Conservation (phyloP, 2,329 filamentous ascomycete genomes). For the Fusarium irregulare region DNA sequence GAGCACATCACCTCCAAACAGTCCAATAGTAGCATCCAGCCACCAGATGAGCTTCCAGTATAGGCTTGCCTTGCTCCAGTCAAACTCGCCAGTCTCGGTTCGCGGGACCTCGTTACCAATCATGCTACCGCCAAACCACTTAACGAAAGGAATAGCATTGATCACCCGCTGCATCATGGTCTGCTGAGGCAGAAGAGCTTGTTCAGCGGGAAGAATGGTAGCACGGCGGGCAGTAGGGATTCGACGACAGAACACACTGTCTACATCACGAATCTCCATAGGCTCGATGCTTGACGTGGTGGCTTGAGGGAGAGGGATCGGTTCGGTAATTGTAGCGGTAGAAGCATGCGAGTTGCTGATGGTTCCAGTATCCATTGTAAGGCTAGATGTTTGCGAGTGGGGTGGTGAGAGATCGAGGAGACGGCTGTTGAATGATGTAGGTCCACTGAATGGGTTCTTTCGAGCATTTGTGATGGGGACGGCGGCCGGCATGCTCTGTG, state of each 20-base stretch:
- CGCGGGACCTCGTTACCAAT: slow-evolving; percentile 82
- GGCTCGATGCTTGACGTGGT: slow-evolving; percentile 43
- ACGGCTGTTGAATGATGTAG: slow-evolving; percentile 52
- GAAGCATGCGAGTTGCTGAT: slow-evolving; percentile 59
- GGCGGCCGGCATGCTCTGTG: slow-evolving; percentile 52
- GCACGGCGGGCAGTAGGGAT: slow-evolving; percentile 75
- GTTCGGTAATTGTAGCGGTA: slow-evolving; percentile 58
- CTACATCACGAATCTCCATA: slow-evolving; percentile 48
- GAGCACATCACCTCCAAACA: slow-evolving; percentile 70
- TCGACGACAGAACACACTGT: slow-evolving; percentile 65
- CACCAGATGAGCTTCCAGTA: slow-evolving; percentile 76
- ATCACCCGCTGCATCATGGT: slow-evolving; percentile 72
- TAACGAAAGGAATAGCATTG: slow-evolving; percentile 74
- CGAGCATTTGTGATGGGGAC: slow-evolving; percentile 43
- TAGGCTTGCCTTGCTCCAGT: slow-evolving; percentile 74
- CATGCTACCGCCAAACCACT: slow-evolving; percentile 77
- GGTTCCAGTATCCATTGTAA: slow-evolving; percentile 68
- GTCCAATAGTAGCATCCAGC: slow-evolving; percentile 67
- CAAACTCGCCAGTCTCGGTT: slow-evolving; percentile 79
- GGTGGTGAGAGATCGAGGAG: slow-evolving; percentile 57
- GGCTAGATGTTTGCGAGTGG: slow-evolving; percentile 63
- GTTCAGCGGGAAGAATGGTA: slow-evolving; percentile 73
- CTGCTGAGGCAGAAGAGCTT: slow-evolving; percentile 76
- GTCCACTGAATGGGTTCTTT: slow-evolving; percentile 45
- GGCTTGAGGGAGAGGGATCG: slow-evolving; percentile 28